Base-by-base conservation (phyloP, 176 grass and related monocot species). In the Luzula sylvatica region DNA sequence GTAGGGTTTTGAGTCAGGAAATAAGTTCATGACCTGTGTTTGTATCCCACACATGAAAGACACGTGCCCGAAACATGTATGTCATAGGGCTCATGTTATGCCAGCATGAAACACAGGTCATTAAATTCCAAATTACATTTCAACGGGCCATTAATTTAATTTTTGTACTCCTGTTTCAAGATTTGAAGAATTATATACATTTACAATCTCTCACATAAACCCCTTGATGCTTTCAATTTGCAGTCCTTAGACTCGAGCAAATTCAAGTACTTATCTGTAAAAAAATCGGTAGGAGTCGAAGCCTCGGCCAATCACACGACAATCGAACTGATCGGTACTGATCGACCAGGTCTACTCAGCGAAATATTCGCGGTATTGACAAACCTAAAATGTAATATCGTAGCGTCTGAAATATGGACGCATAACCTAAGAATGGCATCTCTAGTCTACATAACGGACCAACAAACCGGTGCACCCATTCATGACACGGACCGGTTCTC, bases 341-440 rank as follows among this genome's bases (percentile, higher is more conserved):
- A 95, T 45, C 50, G 89, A 7, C 89, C 89, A 7, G 89, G 89
- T 11, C 80, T 95, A 8, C 80, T 95, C 32, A 88, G 83, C 17
- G 89, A 95, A 68, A 70, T 95, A 26, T 95, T 85, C 65, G 89
- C 89, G 14, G 83, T 95, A 50, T 80, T 95, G 0, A 66, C 74
- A n/a, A 53, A 95, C 76, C 83, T 84, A 26, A 15, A 43, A 23
- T 88, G 77, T 80, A 95, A 88, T 56, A 67, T 82, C 19, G 80
- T 78, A 50, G 73, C 77, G 44, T 87, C 83, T 12, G 83, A 95
- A 61, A 81, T 85, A 51, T 95, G 89, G 89, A 95, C 83, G 20
- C 89, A 95, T 68, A 76, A 52, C 58, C 60, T 47, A 19, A 73
- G 83, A 23, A 69, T 95, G 80, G 89, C 80, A 7, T 86, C 83